A percentile compares a stretch with the other conserved stretches of the same genome.
These are phyloP conservation scores for Phylloporus sp. DNA, from an alignment of 1,284 basidiomycete genomes.

Conservation along the genomic window DNA sequence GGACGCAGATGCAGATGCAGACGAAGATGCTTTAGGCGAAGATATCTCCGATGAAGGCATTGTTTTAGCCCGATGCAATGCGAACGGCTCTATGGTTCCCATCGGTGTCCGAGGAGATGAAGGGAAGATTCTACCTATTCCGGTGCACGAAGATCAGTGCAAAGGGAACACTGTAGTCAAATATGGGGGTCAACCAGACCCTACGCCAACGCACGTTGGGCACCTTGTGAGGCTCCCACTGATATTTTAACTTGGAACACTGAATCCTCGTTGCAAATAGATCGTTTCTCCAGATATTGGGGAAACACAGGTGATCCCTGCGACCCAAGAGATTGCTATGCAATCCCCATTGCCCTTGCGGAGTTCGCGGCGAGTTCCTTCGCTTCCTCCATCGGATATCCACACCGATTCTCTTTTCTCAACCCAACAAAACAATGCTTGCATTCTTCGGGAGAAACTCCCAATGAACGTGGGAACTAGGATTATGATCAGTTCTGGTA, in stretches of 20 bases:
- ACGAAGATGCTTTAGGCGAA: constrained; percentile 59
- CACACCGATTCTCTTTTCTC: constrained; percentile 32
- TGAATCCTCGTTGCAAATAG: constrained; percentile 22
- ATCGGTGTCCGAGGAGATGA: constrained; percentile 57
- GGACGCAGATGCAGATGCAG: constrained; percentile 64
- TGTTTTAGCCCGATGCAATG: constrained; percentile 37
- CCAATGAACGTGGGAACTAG: constrained; percentile 30
- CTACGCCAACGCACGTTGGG: constrained; percentile 61
- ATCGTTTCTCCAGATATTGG: constrained; percentile 41
- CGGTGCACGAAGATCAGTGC: constrained; percentile 29
- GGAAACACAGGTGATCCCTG: constrained; percentile 52
- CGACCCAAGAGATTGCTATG: constrained; percentile 44
- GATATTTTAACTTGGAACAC: constrained; percentile 2
- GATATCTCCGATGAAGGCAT: constrained; percentile 56
- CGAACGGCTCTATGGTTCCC: constrained; percentile 41
- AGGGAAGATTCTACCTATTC: constrained; percentile 52
- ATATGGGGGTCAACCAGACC: constrained; percentile 61
- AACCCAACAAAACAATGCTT: constrained; percentile 47
- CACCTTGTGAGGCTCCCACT: constrained; percentile 55
- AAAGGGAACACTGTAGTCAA: constrained; percentile 46
- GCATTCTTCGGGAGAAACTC: constrained; percentile 51
- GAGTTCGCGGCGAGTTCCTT: constrained; percentile 18
- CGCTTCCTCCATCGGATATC: constrained; percentile 51
- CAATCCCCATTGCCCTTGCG: constrained; percentile 26
- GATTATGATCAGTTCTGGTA: constrained; percentile 48